Percentiles rank a stretch among this genome's conserved stretches.
Conservation (phyloP, 208 protist species). For the Polymyxa betae region DNA sequence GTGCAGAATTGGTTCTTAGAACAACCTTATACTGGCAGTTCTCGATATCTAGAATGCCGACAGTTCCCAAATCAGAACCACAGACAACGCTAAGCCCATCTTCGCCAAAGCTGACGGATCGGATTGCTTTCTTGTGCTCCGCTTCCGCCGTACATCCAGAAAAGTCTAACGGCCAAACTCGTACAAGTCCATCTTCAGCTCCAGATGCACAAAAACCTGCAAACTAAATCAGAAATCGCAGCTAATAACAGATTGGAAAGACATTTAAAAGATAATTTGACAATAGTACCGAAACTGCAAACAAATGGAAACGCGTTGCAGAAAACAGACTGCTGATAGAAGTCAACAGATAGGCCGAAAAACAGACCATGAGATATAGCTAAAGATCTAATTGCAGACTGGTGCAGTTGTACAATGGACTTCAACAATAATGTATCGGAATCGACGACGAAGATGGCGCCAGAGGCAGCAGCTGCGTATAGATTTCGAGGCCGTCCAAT, state of each 20-base stretch:
- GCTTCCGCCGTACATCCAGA: neutral
- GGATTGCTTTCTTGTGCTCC: neutral
- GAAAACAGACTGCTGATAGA: no score
- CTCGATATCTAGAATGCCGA: neutral
- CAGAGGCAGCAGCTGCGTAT: neutral
- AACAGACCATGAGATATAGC: neutral
- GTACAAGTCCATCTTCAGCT: neutral
- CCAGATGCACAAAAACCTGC: slow-evolving; percentile 18
- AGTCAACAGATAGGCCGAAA: no score
- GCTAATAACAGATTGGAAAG: no score
- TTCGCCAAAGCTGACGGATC: neutral
- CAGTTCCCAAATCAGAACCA: neutral
- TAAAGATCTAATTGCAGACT: neutral
- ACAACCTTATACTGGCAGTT: neutral
- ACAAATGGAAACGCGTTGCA: no score
- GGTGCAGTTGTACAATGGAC: neutral
- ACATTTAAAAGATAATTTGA: no score
- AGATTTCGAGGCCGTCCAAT: neutral
- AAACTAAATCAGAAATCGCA: no score
- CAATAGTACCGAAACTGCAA: no score
- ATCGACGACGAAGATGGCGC: slow-evolving; percentile 36
- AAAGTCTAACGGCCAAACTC: slow-evolving; percentile 41
- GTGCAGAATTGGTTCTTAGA: neutral
- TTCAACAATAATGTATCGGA: neutral
- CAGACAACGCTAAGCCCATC: neutral